A percentile compares a stretch with the other conserved stretches of the same genome.
Evolutionary conservation across 108 stramenopile species (phyloP).

Genomic region (Pseudonitzschia pungens): DNA sequence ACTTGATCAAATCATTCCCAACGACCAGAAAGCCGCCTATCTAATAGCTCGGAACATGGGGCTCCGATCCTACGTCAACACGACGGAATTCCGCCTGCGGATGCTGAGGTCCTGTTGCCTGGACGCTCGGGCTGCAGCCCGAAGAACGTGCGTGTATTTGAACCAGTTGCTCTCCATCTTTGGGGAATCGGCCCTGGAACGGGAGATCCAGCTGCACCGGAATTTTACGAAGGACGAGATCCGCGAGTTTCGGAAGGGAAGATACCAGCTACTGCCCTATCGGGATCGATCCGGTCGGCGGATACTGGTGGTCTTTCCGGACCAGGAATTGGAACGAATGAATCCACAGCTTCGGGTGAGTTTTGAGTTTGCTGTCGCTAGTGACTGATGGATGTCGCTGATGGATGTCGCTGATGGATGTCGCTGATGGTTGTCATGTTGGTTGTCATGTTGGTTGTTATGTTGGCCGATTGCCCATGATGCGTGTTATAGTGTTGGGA

Average conservation of each 20-base stretch:
- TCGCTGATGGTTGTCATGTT: no score
- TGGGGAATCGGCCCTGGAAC: neutral
- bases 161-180: neutral
- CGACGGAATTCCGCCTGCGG: neutral
- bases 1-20: neutral
- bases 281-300: slow-evolving; percentile 1
- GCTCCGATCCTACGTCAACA: neutral
- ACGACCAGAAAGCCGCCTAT: neutral
- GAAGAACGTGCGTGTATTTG: neutral
- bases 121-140: neutral
- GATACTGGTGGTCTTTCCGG: slow-evolving; percentile 12
- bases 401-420: no score
- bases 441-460: no score
- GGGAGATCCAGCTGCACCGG: neutral
- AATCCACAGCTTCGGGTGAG: neutral
- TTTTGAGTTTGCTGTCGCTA: no score
- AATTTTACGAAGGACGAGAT: neutral
- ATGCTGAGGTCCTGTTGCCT: neutral
- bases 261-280: neutral
- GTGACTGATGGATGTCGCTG: no score
- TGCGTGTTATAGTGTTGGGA: no score
- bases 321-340: neutral
- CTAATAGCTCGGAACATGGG: neutral
- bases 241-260: neutral
- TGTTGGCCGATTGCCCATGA: no score